Evolutionary conservation across 169 alveolate species (phyloP).

Genomic region (Pseudocohnilembus persalinus): DNA sequence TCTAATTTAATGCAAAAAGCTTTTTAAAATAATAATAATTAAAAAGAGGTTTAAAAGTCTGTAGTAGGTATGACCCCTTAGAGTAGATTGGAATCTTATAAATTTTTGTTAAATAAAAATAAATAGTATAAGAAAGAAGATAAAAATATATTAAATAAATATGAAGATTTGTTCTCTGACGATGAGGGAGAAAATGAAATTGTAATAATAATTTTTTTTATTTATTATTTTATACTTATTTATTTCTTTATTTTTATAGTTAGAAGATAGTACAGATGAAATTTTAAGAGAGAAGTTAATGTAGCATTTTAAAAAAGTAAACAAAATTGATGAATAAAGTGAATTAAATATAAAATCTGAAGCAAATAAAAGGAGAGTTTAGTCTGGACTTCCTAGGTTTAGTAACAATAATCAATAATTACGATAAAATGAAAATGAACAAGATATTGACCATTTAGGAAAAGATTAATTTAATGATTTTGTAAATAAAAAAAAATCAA

Average conservation of each 20-base stretch:
- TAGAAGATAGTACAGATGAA: slow-evolving; percentile 8
- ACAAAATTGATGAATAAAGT: slow-evolving; percentile 11
- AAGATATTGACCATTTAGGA: neutral
- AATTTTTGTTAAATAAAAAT: neutral
- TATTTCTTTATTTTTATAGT: too few relatives aligned
- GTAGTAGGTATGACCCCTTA: neutral
- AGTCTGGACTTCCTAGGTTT: neutral
- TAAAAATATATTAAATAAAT: neutral
- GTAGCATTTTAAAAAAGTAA: slow-evolving; percentile 12
- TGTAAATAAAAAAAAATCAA: too few relatives aligned
- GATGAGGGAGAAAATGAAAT: slow-evolving; percentile 7
- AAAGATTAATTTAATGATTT: neutral
- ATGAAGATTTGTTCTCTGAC: neutral
- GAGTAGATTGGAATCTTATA: neutral
- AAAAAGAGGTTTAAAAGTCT: neutral
- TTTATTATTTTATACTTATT: too few relatives aligned
- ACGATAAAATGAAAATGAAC: neutral
- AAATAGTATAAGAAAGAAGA: slow-evolving; percentile 3
- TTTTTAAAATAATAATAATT: too few relatives aligned
- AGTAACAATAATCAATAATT: too few relatives aligned
- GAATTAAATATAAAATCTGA: neutral
- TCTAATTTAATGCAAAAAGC: neutral
- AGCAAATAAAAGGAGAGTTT: neutral
- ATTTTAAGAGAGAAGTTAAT: slow-evolving; percentile 19
- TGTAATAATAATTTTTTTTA: neutral